phyloP scores from a whole-genome alignment of 2,329 filamentous ascomycete genomes.

The Penicillium janthinellum region DNA sequence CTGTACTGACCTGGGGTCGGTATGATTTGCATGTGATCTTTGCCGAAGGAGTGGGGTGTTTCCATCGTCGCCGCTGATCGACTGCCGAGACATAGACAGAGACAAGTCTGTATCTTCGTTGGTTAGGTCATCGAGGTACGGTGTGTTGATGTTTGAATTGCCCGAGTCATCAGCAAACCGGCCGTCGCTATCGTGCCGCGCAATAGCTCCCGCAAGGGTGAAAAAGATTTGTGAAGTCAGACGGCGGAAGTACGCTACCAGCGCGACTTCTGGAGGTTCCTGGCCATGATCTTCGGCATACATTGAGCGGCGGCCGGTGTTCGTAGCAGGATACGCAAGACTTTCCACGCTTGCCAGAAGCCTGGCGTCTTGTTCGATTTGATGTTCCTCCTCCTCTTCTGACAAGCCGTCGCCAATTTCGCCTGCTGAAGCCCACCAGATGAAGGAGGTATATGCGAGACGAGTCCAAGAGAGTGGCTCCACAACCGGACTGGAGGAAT shows the following conservation, averaged over 20 bases:
- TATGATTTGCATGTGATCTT: slow-evolving; percentile 13
- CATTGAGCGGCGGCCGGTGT: slow-evolving; percentile 30
- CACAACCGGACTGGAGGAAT: slow-evolving; percentile 49
- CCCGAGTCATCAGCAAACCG: slow-evolving; percentile 21
- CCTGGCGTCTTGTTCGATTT: slow-evolving; percentile 47
- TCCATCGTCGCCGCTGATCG: slow-evolving; percentile 32
- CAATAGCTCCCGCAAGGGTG: slow-evolving; percentile 47
- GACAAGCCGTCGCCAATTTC: slow-evolving; percentile 58
- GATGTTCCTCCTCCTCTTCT: slow-evolving; percentile 55
- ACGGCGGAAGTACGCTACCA: slow-evolving; percentile 54
- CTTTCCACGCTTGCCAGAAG: slow-evolving; percentile 42
- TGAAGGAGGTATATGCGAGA: slow-evolving; percentile 63
- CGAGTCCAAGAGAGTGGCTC: slow-evolving; percentile 62
- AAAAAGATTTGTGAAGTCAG: slow-evolving; percentile 50
- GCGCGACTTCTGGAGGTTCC: slow-evolving; percentile 48
- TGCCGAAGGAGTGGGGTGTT: slow-evolving; percentile 30
- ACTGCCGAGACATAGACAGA: slow-evolving; percentile 27
- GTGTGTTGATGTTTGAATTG: slow-evolving; percentile 15
- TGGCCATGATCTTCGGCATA: slow-evolving; percentile 31
- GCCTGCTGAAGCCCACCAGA: slow-evolving; percentile 69
- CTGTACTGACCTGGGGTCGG: slow-evolving; percentile 2
- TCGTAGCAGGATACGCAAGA: slow-evolving; percentile 31
- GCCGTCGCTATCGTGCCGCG: slow-evolving; percentile 41
- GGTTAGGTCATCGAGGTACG: slow-evolving; percentile 29
- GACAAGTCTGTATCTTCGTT: slow-evolving; percentile 27